Base-by-base conservation (phyloP, 2,329 filamentous ascomycete species). In the Aspergillus proliferans region DNA sequence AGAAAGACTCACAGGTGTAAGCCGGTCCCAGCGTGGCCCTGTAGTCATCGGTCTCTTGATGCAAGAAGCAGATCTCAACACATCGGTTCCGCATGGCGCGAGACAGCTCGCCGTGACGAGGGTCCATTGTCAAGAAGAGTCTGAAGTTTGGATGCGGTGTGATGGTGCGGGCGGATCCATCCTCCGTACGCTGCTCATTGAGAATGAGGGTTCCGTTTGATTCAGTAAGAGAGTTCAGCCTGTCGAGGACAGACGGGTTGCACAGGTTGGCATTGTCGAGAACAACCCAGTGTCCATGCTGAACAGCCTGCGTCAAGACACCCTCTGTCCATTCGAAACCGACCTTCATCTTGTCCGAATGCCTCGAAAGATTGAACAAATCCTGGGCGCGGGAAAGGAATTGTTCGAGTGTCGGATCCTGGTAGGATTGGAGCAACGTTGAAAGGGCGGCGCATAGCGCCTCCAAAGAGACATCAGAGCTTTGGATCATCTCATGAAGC, bases 181-280 rank as follows among this genome's bases (percentile, higher is more conserved):
- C 84, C 8, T 83, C 80, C 10, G 84, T 87, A 49, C 88, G 89
- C 65, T 97, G 91, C 66, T 98, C 93, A 60, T 96, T 97, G 65
- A 98, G 86, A 59, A 88, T 89, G 19, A 98, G 74, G 53, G 83
- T 84, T 1, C 93, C 93, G 61, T 91, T 85, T 0, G 90, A 91
- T 65, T 98, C 93, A 6, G 97, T 84, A 7, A 98, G 74, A 0
- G 93, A 97, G 67, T 98, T 98, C 46, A 98, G 75, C 53, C 94
- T 82, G 69, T 98, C 93, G 8, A 98, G 79, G 1, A 98, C 93
- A 6, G 92, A 95, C 21, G 92, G 86, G 61, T 87, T 96, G 72
- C 94, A 98, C 49, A 98, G 79, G 62, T 98, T 98, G 52, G 94
- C 93, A 68, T 98, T 96, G 69, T 98, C 93, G 19, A 98, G 82